Evolutionary conservation across 768 basidiomycete genomes (phyloP), one percentile per base, ranked within the genome.

Genomic region (Lentinula raphanica): DNA sequence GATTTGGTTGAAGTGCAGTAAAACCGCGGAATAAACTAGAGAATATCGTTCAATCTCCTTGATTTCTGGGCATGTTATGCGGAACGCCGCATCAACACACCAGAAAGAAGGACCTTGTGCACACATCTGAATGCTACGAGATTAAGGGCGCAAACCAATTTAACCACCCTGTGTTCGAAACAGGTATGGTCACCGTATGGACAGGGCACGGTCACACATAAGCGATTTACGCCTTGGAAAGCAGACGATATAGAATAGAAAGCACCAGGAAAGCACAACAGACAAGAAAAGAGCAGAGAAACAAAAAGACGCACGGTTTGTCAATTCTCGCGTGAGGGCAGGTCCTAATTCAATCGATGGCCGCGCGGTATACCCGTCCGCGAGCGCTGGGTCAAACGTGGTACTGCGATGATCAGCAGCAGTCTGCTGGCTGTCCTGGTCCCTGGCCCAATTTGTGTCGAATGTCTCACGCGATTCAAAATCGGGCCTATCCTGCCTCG

Each of bases 321-420:
- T 86, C 58, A 91, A 79, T 69, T 90, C 88, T 56, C 86, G 81
- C 25, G 83, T 88, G 58, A 87, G 78, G 27, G 77, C 71, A 36
- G 81, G 82, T 65, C 90, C 85, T 21, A 88, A 73, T 56, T 79
- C 77, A 53, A 75, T 68, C 28, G 73, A 68, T 28, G 75, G 60
- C 59, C 77, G 72, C 48, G 70, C 67, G 66, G 64, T 50, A 61
- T 71, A 58, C 60, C 74, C 66, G n/a, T 28, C 40, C 23, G 35
- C 29, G n/a, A 45, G 40, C 6, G 17, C 17, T 15, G 29, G n/a
- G 17, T 32, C 28, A 21, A 32, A 44, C 17, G 36, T 56, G 23
- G 44, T 25, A 11, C n/a, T 44, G 6, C 8, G 40, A 56, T 31
- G 50, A 28, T 7, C 38, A 39, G 40, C 21, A 25, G 19, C 35